Conservation (phyloP, 176 grass and related monocot genomes). For the Musa troglodytarum region DNA sequence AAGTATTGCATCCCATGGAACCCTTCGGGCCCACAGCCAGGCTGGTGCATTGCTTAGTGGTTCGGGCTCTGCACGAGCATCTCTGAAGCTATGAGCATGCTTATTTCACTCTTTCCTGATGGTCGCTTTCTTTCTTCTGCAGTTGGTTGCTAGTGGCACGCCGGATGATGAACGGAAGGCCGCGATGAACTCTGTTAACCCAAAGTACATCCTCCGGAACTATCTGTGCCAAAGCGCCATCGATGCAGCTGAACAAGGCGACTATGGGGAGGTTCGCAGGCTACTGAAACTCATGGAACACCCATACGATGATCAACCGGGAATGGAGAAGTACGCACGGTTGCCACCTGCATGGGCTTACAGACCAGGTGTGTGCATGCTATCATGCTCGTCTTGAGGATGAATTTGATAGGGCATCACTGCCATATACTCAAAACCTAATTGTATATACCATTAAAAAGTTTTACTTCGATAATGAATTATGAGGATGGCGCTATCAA, state of each 20-base stretch:
- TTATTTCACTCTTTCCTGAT: background rate
- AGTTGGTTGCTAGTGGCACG: constrained; percentile 53
- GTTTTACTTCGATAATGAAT: no score
- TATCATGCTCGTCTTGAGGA: constrained; percentile 89
- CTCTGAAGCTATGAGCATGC: no score
- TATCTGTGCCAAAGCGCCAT: constrained; percentile 89
- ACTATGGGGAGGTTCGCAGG: constrained; percentile 57
- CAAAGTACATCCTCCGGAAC: constrained; percentile 84
- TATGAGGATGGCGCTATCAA: no score
- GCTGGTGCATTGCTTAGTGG: background rate
- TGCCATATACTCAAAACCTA: no score
- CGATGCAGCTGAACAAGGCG: constrained; percentile 61
- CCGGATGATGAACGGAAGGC: constrained; percentile 65
- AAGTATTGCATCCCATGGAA: no score
- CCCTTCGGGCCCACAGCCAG: no score
- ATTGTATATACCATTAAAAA: no score
- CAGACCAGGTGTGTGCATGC: constrained; percentile 93
- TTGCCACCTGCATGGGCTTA: constrained; percentile 94
- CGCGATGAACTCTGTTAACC: constrained; percentile 70
- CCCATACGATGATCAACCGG: constrained; percentile 69
- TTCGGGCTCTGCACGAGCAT: background rate
- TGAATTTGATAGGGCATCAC: background rate
- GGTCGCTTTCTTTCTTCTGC: constrained; percentile 20
- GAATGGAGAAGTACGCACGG: constrained; percentile 87
- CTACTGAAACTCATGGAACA: constrained; percentile 67